These are phyloP conservation scores for Zygosaccharomyces gambellarensis DNA, from an alignment of 805 yeast species.

Conservation along the genomic window DNA sequence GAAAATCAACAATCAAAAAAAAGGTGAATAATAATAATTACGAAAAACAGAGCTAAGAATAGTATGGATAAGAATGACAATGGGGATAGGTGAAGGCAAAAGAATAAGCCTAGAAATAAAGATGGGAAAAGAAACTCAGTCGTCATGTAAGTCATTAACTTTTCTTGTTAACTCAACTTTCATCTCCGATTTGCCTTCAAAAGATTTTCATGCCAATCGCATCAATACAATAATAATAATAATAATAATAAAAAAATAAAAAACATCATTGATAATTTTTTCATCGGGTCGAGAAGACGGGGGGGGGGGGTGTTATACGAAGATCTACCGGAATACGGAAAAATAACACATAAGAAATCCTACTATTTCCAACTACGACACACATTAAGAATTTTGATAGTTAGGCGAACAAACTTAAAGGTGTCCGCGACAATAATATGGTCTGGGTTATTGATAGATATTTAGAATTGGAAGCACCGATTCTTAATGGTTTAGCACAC, in stretches of 20 bases:
- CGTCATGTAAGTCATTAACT: neutral
- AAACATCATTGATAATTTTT: neutral
- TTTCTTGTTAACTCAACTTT: neutral
- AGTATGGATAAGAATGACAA: neutral
- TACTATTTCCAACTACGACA: no score
- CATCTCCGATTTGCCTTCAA: neutral
- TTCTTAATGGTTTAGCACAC: constrained; percentile 16
- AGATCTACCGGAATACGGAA: neutral
- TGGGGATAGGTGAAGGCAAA: no score
- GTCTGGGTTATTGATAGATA: constrained; percentile 11
- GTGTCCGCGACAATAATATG: neutral
- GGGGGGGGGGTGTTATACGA: neutral
- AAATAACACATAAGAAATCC: no score
- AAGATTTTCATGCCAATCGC: neutral
- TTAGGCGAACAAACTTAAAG: no score
- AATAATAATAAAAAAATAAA: neutral
- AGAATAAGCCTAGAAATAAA: no score
- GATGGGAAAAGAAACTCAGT: neutral
- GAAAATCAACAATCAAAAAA: neutral
- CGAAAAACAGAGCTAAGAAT: neutral
- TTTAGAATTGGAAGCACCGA: constrained; percentile 19
- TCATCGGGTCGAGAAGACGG: neutral
- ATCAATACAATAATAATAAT: neutral
- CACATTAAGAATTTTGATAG: no score
- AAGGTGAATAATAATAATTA: neutral